Evolutionary conservation across 1,139 yeast species (phyloP), one percentile per base, ranked within the genome.

Genomic region (Geotrichum reessii): DNA sequence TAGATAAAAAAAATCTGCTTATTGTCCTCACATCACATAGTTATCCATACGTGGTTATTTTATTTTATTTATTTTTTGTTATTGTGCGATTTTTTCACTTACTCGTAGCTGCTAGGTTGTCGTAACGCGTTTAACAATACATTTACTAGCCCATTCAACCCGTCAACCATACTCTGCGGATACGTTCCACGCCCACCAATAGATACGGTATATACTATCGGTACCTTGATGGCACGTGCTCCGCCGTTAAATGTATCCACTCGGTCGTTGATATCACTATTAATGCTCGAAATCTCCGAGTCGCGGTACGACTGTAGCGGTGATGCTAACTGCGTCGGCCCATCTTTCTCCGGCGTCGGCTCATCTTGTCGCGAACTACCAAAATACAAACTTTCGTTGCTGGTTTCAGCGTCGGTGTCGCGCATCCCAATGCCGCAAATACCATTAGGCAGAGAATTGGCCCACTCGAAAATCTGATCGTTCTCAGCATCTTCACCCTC

Each of bases 91-190:
- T 28, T 21, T 9, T 21, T 24, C 2, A 25, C 25, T 46, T 24
- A 17, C 25, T 37, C 40, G 14, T 46, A 19, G 46, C 27, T 47
- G 49, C 42, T 48, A n/a, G 47, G 17, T n/a, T 47, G 48, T 17
- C 31, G 28, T 11, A 53, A 40, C 51, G 63, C 66, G 11, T 61
- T 55, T n/a, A 63, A 49, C 19, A 67, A 51, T 7, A 65, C 64
- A 24, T 64, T 69, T 66, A 90, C 79, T 56, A 91, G 75, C 62
- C 89, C 93, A 67, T 89, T 90, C 65, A 87, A 81, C 62, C 97
- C 97, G 61, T 82, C 81, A 17, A 88, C 84, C 58, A 84, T 83
- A 66, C 82, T 86, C 48, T 77, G 80, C 1, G 97, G 96, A 58
- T 78, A 79, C 1, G 87, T 85, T 60, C 79, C 76, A 14, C 78